Base-by-base conservation (phyloP, 306 rosid genomes). In the Prunus dulcis region DNA sequence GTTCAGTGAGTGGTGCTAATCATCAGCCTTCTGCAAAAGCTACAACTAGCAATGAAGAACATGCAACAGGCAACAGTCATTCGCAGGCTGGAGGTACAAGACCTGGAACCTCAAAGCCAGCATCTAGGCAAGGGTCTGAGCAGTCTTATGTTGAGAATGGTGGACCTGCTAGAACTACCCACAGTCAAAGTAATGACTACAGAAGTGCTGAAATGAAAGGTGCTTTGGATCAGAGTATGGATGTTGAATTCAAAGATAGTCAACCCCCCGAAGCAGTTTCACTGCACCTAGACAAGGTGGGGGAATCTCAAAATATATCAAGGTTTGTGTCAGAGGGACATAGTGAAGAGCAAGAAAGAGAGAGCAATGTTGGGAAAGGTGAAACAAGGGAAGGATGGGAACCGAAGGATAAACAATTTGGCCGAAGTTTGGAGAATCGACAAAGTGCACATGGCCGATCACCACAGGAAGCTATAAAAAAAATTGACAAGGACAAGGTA, bases 381-480 rank as follows among this genome's bases (percentile, higher is more conserved):
- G 96, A 90, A 82, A 71, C 70, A 20, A 84, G 87, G 81, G 98
- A 91, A 69, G 71, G 72, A 56, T 43, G 79, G 55, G 96, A 93
- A 50, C 76, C 67, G 76, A 91, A 86, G 82, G 94, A 91, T 81
- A 88, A 84, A 80, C 87, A 87, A 52, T 64, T 71, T 65, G 78
- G 83, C 76, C 88, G 86, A 83, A 91, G 81, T 82, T 69, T 71
- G 17, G 96, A 94, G 66, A 79, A 75, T 68, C 77, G 82, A 72
- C 97, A 88, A 51, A 82, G 85, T 71, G 71, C 82, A 22, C 56
- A 85, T 20, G 84, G 81, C 27, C 84, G 82, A 82, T 88, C 97
- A 49, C 96, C 95, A 77, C 97, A 82, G 76, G 97, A 92, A 28
- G 97, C 79, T 61, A 89, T 95, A 5, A 92, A 88, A 82, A 95